Conservation (phyloP, 768 basidiomycete species). For the Agaricus sinodeliciosus region DNA sequence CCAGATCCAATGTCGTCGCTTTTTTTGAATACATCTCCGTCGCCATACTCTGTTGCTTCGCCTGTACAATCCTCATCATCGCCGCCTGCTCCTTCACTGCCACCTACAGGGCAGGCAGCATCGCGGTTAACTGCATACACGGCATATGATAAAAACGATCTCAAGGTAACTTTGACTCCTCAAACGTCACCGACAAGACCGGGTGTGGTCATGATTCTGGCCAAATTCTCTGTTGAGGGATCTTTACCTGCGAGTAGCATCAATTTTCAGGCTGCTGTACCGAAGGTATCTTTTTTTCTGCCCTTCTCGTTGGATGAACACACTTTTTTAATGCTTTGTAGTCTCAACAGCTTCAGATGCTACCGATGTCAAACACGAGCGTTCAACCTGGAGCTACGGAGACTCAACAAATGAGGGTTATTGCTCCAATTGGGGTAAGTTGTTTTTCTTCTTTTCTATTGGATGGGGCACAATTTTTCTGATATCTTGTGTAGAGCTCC, state of each 20-base stretch:
- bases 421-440: slow-evolving; percentile 83
- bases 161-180: slow-evolving; percentile 86
- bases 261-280: slow-evolving; percentile 96
- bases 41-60: slow-evolving; percentile 9
- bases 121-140: slow-evolving; percentile 66
- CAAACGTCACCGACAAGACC: slow-evolving; percentile 74
- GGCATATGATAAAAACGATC: slow-evolving; percentile 88
- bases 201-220: slow-evolving; percentile 88
- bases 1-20: slow-evolving; percentile 15
- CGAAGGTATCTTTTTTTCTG: slow-evolving; percentile 52
- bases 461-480: slow-evolving; percentile 1
- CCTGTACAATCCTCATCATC: neutral
- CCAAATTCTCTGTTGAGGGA: slow-evolving; percentile 73
- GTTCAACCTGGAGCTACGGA: slow-evolving; percentile 75
- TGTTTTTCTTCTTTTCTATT: neutral
- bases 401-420: slow-evolving; percentile 92
- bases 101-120: slow-evolving; percentile 31
- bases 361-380: slow-evolving; percentile 88
- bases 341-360: slow-evolving; percentile 97
- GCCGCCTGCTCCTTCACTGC: slow-evolving; percentile 23
- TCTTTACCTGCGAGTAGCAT: slow-evolving; percentile 48
- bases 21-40: slow-evolving; percentile 14
- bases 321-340: slow-evolving; percentile 21
- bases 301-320: neutral
- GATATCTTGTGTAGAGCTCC: slow-evolving; percentile 46